Evolutionary conservation across 371 early-diverging fungal genomes (phyloP), one percentile per base, ranked within the genome.

Genomic region (Entomophthora muscae): DNA sequence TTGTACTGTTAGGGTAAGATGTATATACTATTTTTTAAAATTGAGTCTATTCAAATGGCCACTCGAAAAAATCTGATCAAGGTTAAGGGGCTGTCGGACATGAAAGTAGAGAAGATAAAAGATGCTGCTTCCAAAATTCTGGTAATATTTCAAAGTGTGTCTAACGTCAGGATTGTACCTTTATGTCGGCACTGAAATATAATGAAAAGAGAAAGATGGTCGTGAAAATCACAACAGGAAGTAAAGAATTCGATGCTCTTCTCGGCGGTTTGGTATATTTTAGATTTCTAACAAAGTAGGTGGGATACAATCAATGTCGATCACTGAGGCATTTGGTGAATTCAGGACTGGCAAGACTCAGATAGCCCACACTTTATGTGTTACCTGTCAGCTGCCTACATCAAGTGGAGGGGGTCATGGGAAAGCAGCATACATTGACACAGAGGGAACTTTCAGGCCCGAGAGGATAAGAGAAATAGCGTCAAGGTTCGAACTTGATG

Each of bases 181-280:
- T 97, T 73, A 83, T 90, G 17, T 88, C 96, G 1, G 99, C 93
- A 0, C 78, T 86, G 26, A 89, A 91, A 64, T 83, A 86, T 59
- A 80, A 89, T 31, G 66, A 79, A 32, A 85, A 86, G 63, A 80
- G 98, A 68, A 32, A 57, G 17, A 17, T 12, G 27, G 26, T 64
- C n/a, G 22, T 64, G 10, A 64, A 26, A 56, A 86, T 99, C 32
- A 89, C 91, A 0, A 99, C 98, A 0, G 99, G 99, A 0, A 90
- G 95, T 0, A 85, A 83, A 26, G 98, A 98, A 67, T 76, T 99
- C 22, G 98, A 99, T 76, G 89, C 91, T 68, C 79, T 98, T 26
- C 77, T 99, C 21, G 95, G 95, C 63, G 95, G 88, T 76, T 71
- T 61, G 65, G 2, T 12, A 42, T n/a, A 32, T 10, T 28, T 7